phyloP scores from a whole-genome alignment of 148 eudicot genomes.

The Camellia japonica region DNA sequence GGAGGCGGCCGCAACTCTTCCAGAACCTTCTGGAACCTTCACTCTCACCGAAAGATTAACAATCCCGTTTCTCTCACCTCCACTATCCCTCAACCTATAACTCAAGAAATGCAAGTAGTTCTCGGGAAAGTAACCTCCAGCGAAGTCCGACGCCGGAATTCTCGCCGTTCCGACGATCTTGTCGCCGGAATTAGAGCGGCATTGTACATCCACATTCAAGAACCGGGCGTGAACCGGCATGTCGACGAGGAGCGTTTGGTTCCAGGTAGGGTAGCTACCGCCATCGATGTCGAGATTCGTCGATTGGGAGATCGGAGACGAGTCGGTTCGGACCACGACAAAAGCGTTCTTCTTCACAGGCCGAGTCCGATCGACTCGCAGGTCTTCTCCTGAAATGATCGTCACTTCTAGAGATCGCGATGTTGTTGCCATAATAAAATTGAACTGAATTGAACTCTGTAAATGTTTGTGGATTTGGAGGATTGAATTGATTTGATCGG shows the following conservation, averaged over 20 bases:
- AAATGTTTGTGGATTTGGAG: neutral
- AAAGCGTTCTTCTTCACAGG: conserved; percentile 32
- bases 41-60: conserved; percentile 55
- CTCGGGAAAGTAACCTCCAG: conserved; percentile 31
- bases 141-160: conserved; percentile 53
- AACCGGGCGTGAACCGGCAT: conserved; percentile 31
- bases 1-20: neutral
- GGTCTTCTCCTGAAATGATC: conserved; percentile 40
- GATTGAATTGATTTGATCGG: neutral
- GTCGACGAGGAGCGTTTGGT: conserved; percentile 36
- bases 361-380: conserved; percentile 20
- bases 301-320: neutral
- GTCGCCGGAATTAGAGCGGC: conserved; percentile 9
- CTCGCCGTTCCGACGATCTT: conserved; percentile 35
- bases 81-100: conserved; percentile 48
- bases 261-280: conserved; percentile 48
- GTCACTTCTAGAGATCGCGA: conserved; percentile 33
- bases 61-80: conserved; percentile 56
- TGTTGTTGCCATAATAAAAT: neutral
- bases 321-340: conserved; percentile 34
- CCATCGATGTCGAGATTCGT: conserved; percentile 30
- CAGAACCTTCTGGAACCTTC: conserved; percentile 12
- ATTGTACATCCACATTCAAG: conserved; percentile 39
- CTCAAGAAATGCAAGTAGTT: conserved; percentile 56
- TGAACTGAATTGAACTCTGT: neutral